A percentile compares a stretch with the other conserved stretches of the same genome.
phyloP scores from a whole-genome alignment of 768 basidiomycete species.

The Hygrocybe coccinea region DNA sequence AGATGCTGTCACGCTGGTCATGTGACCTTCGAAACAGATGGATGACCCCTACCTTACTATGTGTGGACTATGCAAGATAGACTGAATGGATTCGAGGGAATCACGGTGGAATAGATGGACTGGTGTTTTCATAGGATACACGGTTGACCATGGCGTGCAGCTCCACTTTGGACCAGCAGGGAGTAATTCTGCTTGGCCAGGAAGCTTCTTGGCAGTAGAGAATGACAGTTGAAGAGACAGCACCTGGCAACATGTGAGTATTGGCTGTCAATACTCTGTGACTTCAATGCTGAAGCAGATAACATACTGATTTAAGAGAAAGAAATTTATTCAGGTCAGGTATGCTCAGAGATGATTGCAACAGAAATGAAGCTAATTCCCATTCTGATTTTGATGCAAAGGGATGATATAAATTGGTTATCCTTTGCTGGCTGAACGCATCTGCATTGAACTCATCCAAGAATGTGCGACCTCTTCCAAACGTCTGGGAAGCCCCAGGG shows the following conservation, averaged over 20 bases:
- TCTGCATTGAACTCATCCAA: slow-evolving; percentile 27
- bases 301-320: slow-evolving; percentile 21
- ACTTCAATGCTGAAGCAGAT: not conserved
- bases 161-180: slow-evolving; percentile 26
- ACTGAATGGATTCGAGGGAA: slow-evolving; percentile 26
- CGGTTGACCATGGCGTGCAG: slow-evolving; percentile 7
- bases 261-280: not conserved
- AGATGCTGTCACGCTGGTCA: too few species aligned
- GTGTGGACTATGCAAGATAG: slow-evolving; percentile 23
- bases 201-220: slow-evolving; percentile 23
- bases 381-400: slow-evolving; percentile 29
- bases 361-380: slow-evolving; percentile 29
- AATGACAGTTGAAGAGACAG: slow-evolving; percentile 21
- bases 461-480: slow-evolving; percentile 20
- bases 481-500: slow-evolving; percentile 8
- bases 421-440: slow-evolving; percentile 14
- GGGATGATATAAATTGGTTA: slow-evolving; percentile 28
- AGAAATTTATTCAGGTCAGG: slow-evolving; percentile 25
- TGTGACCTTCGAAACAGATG: too few species aligned
- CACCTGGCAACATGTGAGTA: slow-evolving; percentile 8
- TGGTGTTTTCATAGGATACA: slow-evolving; percentile 20
- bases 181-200: slow-evolving; percentile 23
- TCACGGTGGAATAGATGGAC: slow-evolving; percentile 27
- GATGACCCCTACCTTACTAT: too few species aligned
- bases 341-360: slow-evolving; percentile 27